Conservation (phyloP, 1,139 yeast species). For the Protomyces inouyei region DNA sequence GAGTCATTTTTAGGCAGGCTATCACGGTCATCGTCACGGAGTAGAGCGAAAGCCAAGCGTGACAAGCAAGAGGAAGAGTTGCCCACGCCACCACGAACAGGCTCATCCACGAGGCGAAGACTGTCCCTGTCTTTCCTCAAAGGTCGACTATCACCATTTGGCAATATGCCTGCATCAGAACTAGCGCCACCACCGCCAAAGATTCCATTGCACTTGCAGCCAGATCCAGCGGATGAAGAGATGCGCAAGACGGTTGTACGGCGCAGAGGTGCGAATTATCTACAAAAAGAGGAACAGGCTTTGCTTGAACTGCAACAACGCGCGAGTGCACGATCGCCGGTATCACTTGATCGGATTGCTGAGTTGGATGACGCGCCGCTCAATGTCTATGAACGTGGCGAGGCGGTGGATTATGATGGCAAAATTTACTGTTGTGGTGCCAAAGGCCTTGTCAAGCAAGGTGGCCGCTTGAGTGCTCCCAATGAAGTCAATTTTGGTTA, state of each 20-base stretch:
- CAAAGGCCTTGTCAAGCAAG: constrained; percentile 33
- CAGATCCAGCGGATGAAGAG: constrained; percentile 19
- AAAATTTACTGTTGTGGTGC: constrained; percentile 44
- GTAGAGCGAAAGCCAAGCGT: background rate
- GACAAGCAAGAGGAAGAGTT: constrained; percentile 5
- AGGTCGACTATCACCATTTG: constrained; percentile 22
- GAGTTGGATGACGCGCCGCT: constrained; percentile 32
- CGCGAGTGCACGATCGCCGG: constrained; percentile 5
- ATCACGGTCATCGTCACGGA: constrained; percentile 9
- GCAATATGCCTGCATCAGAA: background rate
- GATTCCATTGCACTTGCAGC: background rate
- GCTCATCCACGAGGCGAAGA: constrained; percentile 3
- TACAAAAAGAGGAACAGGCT: constrained; percentile 1
- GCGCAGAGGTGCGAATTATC: constrained; percentile 6
- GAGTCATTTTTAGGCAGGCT: constrained; percentile 8
- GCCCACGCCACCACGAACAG: background rate
- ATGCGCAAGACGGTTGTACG: constrained; percentile 5
- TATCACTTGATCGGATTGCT: background rate
- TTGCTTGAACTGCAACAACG: constrained; percentile 5
- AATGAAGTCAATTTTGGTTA: constrained; percentile 55
- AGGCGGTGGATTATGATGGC: constrained; percentile 43
- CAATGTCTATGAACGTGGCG: constrained; percentile 53
- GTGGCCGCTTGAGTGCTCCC: constrained; percentile 45
- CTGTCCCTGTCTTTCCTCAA: constrained; percentile 8
- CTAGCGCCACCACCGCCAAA: background rate